A percentile compares a stretch with the other conserved stretches of the same genome.
phyloP scores from a whole-genome alignment of 768 basidiomycete genomes.

The Tylopilus sp. region DNA sequence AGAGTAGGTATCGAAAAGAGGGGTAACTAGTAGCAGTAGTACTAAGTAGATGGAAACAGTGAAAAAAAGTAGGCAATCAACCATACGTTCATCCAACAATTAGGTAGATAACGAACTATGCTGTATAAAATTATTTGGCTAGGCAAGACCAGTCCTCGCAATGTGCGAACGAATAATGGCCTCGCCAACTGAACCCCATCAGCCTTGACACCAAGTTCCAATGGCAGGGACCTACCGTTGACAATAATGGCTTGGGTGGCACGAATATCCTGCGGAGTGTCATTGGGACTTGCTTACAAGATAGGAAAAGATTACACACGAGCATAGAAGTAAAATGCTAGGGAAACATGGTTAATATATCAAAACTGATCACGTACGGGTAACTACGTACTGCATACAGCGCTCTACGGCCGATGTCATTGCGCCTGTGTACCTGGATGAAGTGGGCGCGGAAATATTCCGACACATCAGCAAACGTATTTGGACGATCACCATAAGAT shows the following conservation, averaged over 20 bases:
- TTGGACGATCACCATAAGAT: conserved; percentile 70
- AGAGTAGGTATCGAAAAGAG: conserved; percentile 23
- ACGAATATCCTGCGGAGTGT: conserved; percentile 50
- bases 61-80: conserved; percentile 2
- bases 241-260: conserved; percentile 65
- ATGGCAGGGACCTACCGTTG: conserved; percentile 42
- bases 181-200: conserved; percentile 49
- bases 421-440: conserved; percentile 65
- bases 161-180: conserved; percentile 66
- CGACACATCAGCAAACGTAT: conserved; percentile 66
- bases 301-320: conserved; percentile 33
- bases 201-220: conserved; percentile 1
- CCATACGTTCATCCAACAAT: conserved; percentile 13
- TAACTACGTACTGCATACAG: conserved; percentile 57
- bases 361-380: neutral
- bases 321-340: conserved; percentile 75
- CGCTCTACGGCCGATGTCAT: conserved; percentile 54
- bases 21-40: conserved; percentile 26
- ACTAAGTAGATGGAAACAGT: conserved; percentile 17
- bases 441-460: conserved; percentile 88
- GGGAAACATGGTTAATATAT: conserved; percentile 8
- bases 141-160: conserved; percentile 45
- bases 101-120: conserved; percentile 3
- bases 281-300: neutral
- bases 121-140: conserved; percentile 2